Evolutionary conservation across 495 filamentous ascomycete genomes (phyloP).

Genomic region (Lepraria neglecta): DNA sequence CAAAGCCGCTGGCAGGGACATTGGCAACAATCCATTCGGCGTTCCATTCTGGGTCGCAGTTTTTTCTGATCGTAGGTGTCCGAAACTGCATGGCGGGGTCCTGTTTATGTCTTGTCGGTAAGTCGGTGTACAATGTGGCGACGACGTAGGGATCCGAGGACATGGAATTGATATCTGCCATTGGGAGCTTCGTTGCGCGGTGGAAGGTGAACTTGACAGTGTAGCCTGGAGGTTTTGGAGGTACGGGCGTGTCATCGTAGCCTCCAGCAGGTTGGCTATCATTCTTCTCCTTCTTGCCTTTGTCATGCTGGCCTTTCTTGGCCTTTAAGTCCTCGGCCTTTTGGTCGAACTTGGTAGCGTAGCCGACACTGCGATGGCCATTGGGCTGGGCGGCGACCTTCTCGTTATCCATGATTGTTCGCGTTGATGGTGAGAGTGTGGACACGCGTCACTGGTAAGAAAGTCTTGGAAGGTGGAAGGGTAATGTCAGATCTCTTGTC

Average conservation of each 20-base stretch:
- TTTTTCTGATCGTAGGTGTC: constrained; percentile 65
- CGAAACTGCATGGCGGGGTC: constrained; percentile 65
- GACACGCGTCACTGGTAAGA: neutral
- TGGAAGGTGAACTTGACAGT: constrained; percentile 83
- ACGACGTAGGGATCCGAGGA: constrained; percentile 80
- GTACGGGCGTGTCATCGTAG: constrained; percentile 70
- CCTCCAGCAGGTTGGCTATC: constrained; percentile 62
- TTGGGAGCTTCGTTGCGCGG: constrained; percentile 68
- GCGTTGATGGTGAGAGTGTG: neutral
- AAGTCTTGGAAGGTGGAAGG: constrained; percentile 1
- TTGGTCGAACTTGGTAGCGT: constrained; percentile 44
- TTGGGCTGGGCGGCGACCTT: constrained; percentile 17
- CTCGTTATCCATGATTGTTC: constrained; percentile 10
- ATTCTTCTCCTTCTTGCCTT: constrained; percentile 23
- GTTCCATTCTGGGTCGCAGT: constrained; percentile 72
- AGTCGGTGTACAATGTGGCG: constrained; percentile 56
- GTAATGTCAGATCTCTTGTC: constrained; percentile 5
- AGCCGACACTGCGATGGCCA: constrained; percentile 22
- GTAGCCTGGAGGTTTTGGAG: constrained; percentile 65
- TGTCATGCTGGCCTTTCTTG: constrained; percentile 36
- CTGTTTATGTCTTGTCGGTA: constrained; percentile 72
- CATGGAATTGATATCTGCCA: constrained; percentile 67
- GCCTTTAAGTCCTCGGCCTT: constrained; percentile 54
- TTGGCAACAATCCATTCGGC: constrained; percentile 82
- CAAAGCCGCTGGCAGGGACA: constrained; percentile 69